A percentile compares a stretch with the other conserved stretches of the same genome.
Evolutionary conservation across 352 stramenopile genomes (phyloP).

Genomic region (Aphanomyces stellatus): DNA sequence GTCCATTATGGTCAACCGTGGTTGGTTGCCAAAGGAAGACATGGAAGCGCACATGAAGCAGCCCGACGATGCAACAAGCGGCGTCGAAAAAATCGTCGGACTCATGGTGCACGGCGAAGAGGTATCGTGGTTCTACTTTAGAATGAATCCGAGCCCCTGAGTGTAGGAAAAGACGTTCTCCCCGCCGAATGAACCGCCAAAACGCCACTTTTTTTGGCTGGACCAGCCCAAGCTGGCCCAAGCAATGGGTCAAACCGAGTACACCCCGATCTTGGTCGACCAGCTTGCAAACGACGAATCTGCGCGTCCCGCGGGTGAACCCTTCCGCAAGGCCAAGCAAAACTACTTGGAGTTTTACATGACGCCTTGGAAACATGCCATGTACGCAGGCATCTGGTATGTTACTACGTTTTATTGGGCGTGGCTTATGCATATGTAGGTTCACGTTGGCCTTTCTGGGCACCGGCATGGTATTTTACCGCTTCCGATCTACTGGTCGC

Average conservation of each 20-base stretch:
- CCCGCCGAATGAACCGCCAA: conserved; percentile 61
- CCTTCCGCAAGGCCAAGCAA: conserved; percentile 60
- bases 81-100: conserved; percentile 35
- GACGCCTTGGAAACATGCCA: conserved; percentile 77
- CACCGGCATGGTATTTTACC: conserved; percentile 11
- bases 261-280: conserved; percentile 72
- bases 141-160: too few relatives aligned
- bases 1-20: conserved; percentile 77
- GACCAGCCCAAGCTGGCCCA: conserved; percentile 67
- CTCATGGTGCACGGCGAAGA: conserved; percentile 74
- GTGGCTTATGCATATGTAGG: not conserved
- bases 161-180: conserved; percentile 68
- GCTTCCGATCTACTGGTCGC: not conserved
- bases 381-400: conserved; percentile 78
- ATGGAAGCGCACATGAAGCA: conserved; percentile 60
- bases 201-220: conserved; percentile 77
- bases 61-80: conserved; percentile 24
- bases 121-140: too few relatives aligned
- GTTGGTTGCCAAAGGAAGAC: conserved; percentile 69
- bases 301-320: conserved; percentile 23
- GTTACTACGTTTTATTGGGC: not conserved
- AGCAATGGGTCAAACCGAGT: conserved; percentile 57
- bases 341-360: conserved; percentile 87
- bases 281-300: conserved; percentile 25
- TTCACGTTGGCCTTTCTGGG: conserved; percentile 10